Percentiles rank a stretch among this genome's conserved stretches.
Evolutionary conservation across 129 eudicot genomes (phyloP).

Genomic region (Glebionis coronaria): DNA sequence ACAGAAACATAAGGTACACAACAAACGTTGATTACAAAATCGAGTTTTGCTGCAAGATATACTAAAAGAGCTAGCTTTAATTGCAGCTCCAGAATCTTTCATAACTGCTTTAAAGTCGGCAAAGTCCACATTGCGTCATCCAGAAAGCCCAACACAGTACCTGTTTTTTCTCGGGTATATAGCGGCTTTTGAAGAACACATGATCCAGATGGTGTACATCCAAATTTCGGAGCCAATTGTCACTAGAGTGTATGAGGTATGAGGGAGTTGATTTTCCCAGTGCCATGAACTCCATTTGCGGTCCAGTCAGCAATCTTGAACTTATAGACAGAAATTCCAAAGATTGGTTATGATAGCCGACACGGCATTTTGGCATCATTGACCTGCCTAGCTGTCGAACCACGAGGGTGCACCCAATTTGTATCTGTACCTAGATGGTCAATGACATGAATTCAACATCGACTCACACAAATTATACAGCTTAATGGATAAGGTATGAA

Average conservation of each 20-base stretch:
- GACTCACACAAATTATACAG: background rate
- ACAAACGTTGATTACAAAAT: no score
- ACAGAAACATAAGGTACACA: no score
- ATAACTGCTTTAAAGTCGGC: no score
- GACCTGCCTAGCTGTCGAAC: slow-evolving; percentile 40
- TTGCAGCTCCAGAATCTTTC: no score
- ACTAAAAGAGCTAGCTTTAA: no score
- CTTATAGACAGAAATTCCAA: slow-evolving; percentile 74
- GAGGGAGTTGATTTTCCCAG: slow-evolving; percentile 54
- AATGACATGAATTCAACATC: slow-evolving; percentile 10
- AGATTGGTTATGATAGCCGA: slow-evolving; percentile 52
- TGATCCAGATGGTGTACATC: slow-evolving; percentile 77
- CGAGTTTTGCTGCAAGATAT: no score
- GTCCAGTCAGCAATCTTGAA: slow-evolving; percentile 64
- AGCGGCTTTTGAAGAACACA: slow-evolving; percentile 51
- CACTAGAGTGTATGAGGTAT: slow-evolving; percentile 38
- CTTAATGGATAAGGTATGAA: background rate
- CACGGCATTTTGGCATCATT: slow-evolving; percentile 34
- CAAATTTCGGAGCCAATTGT: slow-evolving; percentile 62
- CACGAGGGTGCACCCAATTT: slow-evolving; percentile 26
- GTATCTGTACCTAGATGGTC: slow-evolving; percentile 36
- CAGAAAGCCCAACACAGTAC: background rate
- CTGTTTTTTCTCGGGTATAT: slow-evolving; percentile 2
- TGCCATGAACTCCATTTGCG: slow-evolving; percentile 48
- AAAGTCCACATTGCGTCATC: background rate